Evolutionary conservation across 371 early-diverging fungal species (phyloP).

Genomic region (Apophysomyces trapeziformis): DNA sequence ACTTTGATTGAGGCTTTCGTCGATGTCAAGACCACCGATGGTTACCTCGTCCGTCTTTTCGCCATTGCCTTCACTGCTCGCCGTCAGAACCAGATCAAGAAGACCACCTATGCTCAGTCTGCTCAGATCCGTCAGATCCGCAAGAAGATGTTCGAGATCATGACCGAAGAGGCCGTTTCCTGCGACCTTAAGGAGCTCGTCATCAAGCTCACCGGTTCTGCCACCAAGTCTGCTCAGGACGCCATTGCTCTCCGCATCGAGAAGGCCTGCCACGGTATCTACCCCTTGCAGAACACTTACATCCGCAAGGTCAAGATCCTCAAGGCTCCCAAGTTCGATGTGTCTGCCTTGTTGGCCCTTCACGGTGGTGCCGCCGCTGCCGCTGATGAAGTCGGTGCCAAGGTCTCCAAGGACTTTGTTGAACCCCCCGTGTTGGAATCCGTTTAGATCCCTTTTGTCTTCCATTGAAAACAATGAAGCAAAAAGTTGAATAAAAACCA

Average conservation of each 20-base stretch:
- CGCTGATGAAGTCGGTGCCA: conserved; percentile 75
- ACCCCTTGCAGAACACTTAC: conserved; percentile 98
- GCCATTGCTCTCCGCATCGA: conserved; percentile 96
- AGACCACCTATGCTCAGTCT: conserved; percentile 98
- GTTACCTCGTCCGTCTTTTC: conserved; percentile 98
- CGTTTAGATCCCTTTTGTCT: conserved; percentile 58
- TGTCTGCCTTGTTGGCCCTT: conserved; percentile 95
- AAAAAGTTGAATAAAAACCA: not conserved
- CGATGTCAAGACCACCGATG: conserved; percentile 99
- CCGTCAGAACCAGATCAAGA: conserved; percentile 94
- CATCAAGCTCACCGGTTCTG: conserved; percentile 88
- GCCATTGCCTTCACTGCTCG: conserved; percentile 98
- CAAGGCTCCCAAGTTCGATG: conserved; percentile 97
- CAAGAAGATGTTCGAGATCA: conserved; percentile 99
- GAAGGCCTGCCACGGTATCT: conserved; percentile 97
- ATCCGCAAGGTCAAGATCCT: conserved; percentile 99
- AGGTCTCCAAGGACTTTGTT: conserved; percentile 79
- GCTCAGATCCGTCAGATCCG: conserved; percentile 99
- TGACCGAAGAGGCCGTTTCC: conserved; percentile 87
- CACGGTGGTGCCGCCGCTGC: conserved; percentile 89
- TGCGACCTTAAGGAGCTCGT: conserved; percentile 98
- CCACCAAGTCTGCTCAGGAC: conserved; percentile 62
- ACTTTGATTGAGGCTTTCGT: conserved; percentile 98
- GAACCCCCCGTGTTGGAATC: conserved; percentile 80
- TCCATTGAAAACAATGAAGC: not conserved